A percentile compares a stretch with the other conserved stretches of the same genome.
These are phyloP conservation scores for Nothophoma quercina DNA, from an alignment of 2,329 filamentous ascomycete species.

Conservation along the genomic window DNA sequence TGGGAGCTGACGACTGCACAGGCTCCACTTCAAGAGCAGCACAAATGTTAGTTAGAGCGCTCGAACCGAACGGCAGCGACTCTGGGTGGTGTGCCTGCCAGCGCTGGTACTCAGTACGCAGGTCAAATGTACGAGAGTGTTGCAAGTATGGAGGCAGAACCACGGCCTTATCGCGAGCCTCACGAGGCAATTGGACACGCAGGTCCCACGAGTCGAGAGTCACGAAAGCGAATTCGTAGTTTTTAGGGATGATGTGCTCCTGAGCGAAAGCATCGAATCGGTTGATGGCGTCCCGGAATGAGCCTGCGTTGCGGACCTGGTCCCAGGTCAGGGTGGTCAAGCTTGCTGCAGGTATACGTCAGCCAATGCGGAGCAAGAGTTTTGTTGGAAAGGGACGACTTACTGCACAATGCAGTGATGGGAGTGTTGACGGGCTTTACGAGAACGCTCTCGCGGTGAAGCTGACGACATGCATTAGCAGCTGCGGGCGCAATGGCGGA, in stretches of 20 bases:
- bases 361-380: conserved; percentile 29
- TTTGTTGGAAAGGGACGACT: conserved; percentile 53
- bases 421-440: conserved; percentile 99
- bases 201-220: conserved; percentile 99
- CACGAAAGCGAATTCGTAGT: conserved; percentile 97
- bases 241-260: conserved; percentile 88
- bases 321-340: conserved; percentile 98
- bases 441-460: conserved; percentile 93
- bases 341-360: conserved; percentile 70
- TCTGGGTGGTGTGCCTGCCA: conserved; percentile 99
- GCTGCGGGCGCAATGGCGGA: conserved; percentile 17
- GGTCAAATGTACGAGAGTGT: conserved; percentile 95
- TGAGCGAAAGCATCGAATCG: conserved; percentile 93
- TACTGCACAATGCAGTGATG: conserved; percentile 98
- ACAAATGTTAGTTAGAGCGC: conserved; percentile 96
- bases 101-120: conserved; percentile 95
- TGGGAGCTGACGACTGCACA: conserved; percentile 94
- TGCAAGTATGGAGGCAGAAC: conserved; percentile 96
- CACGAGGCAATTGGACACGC: conserved; percentile 93
- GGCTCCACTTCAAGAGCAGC: conserved; percentile 97
- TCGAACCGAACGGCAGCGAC: conserved; percentile 94
- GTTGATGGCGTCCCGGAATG: conserved; percentile 95
- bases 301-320: conserved; percentile 95
- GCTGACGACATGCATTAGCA: conserved; percentile 62
- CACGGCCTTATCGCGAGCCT: conserved; percentile 97